Base-by-base conservation (phyloP, 805 yeast species). In the Hanseniaspora taiwanica region DNA sequence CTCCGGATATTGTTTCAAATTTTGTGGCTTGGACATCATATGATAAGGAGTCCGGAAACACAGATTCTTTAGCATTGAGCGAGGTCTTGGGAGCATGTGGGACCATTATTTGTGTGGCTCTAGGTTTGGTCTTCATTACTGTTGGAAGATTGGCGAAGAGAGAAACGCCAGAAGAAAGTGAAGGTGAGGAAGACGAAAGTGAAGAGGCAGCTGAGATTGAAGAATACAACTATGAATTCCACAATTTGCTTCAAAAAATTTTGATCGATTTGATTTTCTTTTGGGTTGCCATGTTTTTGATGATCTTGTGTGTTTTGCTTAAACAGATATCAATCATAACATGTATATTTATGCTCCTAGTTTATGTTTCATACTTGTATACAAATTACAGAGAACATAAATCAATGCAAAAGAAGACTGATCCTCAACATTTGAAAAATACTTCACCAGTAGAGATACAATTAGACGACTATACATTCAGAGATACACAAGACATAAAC, bases 71-170 rank as follows among this genome's bases (percentile, higher is more conserved):
- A 7, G 59, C 64, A 1, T 40, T 59, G 6, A 62, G 64, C 27
- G 64, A 59, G 42, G 62, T 59, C 1, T 36, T 59, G 12, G 64
- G 64, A 2, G 58, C 64, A 3, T 58, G 63, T 44, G 64, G 64
- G 13, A 57, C 58, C 19, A 59, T 59, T 5, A 37, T 59, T 21
- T 59, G 63, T 40, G 49, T 59, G 13, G 63, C 59, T 1, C 50
- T 48, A 31, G 64, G 64, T 6, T 52, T 59, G 1, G 49, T 59
- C 3, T 51, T 57, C 17, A 46, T 57, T n/a, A 39, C 38, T 8
- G 33, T 41, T 31, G 38, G 23, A 35, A 38, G 34, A 35, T 35
- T 42, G 24, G 34, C 29, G 7, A 29, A 23, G 27, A 37, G 34
- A 32, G 32, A 23, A 21, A 31, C 42, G 1, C 34, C 51, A 3